These are phyloP conservation scores for Pseudozyma thailandica DNA, from an alignment of 1,284 basidiomycete species.

Conservation along the genomic window DNA sequence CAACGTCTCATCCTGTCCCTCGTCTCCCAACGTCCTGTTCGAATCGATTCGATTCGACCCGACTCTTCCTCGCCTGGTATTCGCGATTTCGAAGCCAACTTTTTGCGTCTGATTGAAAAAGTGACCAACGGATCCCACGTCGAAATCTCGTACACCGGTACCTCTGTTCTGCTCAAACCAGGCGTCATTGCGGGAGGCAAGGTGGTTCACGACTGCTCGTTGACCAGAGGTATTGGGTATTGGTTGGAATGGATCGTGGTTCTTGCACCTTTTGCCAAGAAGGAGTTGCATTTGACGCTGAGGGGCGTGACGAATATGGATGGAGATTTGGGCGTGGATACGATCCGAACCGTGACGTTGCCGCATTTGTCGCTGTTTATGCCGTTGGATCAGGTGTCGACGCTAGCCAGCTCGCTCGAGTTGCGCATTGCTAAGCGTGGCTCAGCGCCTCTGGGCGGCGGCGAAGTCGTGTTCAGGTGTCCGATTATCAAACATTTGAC, in stretches of 20 bases:
- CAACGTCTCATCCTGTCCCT: conserved; percentile 87
- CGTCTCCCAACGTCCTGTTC: conserved; percentile 84
- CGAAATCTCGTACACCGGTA: conserved; percentile 89
- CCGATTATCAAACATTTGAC: conserved; percentile 89
- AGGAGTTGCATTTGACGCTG: conserved; percentile 81
- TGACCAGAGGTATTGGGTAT: conserved; percentile 88
- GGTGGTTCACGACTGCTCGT: conserved; percentile 85
- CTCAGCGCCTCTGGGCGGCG: conserved; percentile 88
- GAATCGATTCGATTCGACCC: conserved; percentile 87
- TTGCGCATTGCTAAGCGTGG: conserved; percentile 90
- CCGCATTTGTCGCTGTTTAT: conserved; percentile 88
- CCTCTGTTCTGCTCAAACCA: conserved; percentile 79
- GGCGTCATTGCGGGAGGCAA: conserved; percentile 88
- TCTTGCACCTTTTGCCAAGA: conserved; percentile 93
- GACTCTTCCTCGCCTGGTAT: conserved; percentile 94
- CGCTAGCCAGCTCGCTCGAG: conserved; percentile 61
- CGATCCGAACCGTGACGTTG: conserved; percentile 89
- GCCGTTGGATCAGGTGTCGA: conserved; percentile 33
- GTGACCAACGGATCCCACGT: conserved; percentile 93
- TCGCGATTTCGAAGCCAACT: conserved; percentile 91
- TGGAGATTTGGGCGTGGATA: conserved; percentile 73
- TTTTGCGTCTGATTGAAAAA: conserved; percentile 88
- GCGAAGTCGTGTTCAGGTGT: conserved; percentile 91
- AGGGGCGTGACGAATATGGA: conserved; percentile 87
- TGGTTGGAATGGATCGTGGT: conserved; percentile 90